These are phyloP conservation scores for Leccinum imitatum DNA, from an alignment of 768 basidiomycete genomes.

Conservation along the genomic window DNA sequence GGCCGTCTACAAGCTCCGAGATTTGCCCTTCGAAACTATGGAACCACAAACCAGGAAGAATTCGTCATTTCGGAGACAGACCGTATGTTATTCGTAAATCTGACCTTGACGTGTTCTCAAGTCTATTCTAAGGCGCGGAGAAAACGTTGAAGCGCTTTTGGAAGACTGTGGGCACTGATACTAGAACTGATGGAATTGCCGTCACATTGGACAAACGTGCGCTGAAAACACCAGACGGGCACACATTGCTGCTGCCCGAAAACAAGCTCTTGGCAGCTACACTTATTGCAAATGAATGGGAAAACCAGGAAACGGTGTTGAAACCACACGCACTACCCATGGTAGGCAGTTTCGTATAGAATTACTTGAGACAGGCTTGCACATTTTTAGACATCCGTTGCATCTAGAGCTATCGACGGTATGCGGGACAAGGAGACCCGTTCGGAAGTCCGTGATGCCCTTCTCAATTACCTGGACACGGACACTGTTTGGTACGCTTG, in stretches of 20 bases:
- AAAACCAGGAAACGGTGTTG: constrained; percentile 80
- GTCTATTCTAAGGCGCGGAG: constrained; percentile 65
- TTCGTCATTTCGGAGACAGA: constrained; percentile 60
- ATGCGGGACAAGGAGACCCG: constrained; percentile 57
- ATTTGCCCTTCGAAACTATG: constrained; percentile 12
- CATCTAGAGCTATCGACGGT: constrained; percentile 85
- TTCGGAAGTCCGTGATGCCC: constrained; percentile 58
- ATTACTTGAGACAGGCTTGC: constrained; percentile 6
- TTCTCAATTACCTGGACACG: constrained; percentile 88
- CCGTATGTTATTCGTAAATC: constrained; percentile 41
- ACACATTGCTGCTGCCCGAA: constrained; percentile 66
- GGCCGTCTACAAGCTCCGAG: neutral
- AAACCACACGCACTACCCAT: constrained; percentile 92
- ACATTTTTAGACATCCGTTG: constrained; percentile 75
- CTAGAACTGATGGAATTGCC: constrained; percentile 48
- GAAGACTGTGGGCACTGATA: constrained; percentile 83
- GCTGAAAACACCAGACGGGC: constrained; percentile 88
- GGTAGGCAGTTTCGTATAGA: constrained; percentile 45
- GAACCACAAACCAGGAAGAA: constrained; percentile 35
- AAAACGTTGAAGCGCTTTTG: constrained; percentile 88
- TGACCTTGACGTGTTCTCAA: constrained; percentile 2
- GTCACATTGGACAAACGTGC: constrained; percentile 81
- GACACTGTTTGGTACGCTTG: constrained; percentile 82
- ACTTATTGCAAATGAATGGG: constrained; percentile 95
- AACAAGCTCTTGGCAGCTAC: constrained; percentile 73